Evolutionary conservation across 148 eudicot genomes (phyloP).

Genomic region (Fagopyrum esculentum): DNA sequence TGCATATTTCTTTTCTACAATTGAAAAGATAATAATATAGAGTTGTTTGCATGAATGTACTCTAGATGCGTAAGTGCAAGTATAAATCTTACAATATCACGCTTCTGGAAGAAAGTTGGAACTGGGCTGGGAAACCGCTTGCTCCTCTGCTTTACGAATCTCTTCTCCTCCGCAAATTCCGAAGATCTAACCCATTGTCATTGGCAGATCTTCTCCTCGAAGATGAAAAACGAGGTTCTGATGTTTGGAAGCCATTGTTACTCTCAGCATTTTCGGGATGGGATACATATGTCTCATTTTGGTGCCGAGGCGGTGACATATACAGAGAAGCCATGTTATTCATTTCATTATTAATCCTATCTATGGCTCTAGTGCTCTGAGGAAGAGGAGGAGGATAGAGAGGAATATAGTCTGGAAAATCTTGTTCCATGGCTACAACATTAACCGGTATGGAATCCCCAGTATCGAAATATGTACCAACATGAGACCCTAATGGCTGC

Average conservation of each 20-base stretch:
- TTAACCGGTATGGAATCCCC: not conserved
- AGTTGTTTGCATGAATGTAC: constrained; percentile 1
- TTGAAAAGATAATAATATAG: not conserved
- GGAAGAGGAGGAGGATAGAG: constrained; percentile 21
- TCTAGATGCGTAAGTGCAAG: not conserved
- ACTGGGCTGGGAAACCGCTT: not conserved
- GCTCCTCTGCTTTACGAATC: not conserved
- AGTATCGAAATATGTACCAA: not conserved
- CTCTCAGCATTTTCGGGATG: constrained; percentile 4
- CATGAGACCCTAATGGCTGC: constrained; percentile 22
- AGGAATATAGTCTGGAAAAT: not conserved
- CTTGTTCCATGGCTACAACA: no score
- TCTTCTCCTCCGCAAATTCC: constrained; percentile 37
- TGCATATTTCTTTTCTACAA: not conserved
- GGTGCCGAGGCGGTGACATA: constrained; percentile 18
- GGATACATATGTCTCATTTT: constrained; percentile 17
- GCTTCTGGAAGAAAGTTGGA: not conserved
- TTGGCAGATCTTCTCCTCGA: constrained; percentile 28
- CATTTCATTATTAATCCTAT: constrained; percentile 11
- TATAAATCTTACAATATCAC: not conserved
- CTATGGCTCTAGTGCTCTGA: not conserved
- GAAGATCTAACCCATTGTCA: constrained; percentile 20
- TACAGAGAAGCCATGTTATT: not conserved
- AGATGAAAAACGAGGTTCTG: constrained; percentile 17
- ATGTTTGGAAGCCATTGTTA: not conserved